Percentiles rank a stretch among this genome's conserved stretches.
phyloP scores from a whole-genome alignment of 129 eudicot species.

The Deinandra increscens region DNA sequence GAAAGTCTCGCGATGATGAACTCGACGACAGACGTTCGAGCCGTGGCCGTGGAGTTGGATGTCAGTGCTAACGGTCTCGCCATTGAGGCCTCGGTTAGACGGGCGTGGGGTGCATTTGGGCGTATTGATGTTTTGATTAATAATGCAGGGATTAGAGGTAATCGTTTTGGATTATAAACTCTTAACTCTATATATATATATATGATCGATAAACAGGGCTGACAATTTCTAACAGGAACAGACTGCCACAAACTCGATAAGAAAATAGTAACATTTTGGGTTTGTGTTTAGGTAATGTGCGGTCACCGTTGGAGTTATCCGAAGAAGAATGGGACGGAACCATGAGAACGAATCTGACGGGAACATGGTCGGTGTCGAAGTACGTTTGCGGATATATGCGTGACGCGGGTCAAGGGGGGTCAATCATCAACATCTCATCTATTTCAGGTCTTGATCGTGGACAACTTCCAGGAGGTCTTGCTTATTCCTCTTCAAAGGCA shows the following conservation, averaged over 20 bases:
- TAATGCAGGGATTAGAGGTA: slow-evolving; percentile 66
- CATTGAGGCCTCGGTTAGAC: slow-evolving; percentile 29
- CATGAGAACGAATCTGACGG: slow-evolving; percentile 53
- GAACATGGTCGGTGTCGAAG: slow-evolving; percentile 51
- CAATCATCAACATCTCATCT: slow-evolving; percentile 67
- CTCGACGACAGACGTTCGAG: not conserved
- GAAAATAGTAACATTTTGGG: no score
- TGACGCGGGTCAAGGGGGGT: slow-evolving; percentile 59
- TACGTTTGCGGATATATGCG: slow-evolving; percentile 61
- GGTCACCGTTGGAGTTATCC: slow-evolving; percentile 46
- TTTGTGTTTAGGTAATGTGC: slow-evolving; percentile 45
- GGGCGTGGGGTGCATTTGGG: slow-evolving; percentile 35
- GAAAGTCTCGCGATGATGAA: no score
- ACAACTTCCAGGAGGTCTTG: slow-evolving; percentile 57
- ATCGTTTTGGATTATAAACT: no score
- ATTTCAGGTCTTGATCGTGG: slow-evolving; percentile 72
- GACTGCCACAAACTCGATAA: no score
- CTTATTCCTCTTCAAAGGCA: slow-evolving; percentile 60
- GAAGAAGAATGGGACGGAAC: slow-evolving; percentile 69
- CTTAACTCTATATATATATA: no score
- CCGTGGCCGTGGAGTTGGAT: slow-evolving; percentile 32
- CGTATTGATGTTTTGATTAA: slow-evolving; percentile 52
- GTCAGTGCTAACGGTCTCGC: slow-evolving; percentile 22
- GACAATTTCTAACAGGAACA: no score
- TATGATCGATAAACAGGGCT: no score